These are phyloP conservation scores for Cutaneotrichosporon sp. DNA, from an alignment of 1,284 basidiomycete genomes.

Conservation along the genomic window DNA sequence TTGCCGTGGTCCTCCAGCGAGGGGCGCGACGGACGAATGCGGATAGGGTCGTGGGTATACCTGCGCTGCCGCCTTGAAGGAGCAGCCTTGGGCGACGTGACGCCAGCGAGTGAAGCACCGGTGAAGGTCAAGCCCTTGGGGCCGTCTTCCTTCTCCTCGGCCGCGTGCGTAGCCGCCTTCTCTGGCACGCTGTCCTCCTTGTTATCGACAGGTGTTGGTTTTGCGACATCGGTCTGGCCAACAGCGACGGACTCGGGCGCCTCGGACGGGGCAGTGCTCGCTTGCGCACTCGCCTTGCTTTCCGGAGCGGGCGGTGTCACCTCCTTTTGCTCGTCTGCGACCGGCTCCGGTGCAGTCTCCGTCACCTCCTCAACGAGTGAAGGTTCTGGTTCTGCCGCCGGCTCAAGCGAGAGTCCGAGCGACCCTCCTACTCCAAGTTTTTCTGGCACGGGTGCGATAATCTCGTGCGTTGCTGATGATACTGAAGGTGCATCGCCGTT, in stretches of 20 bases:
- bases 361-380: not conserved
- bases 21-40: slow-evolving; percentile 24
- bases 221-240: not conserved
- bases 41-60: slow-evolving; percentile 14
- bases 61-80: slow-evolving; percentile 6
- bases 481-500: slow-evolving; percentile 12
- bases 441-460: slow-evolving; percentile 16
- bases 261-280: not conserved
- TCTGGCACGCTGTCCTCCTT: not conserved
- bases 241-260: not conserved
- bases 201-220: not conserved
- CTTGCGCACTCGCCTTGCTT: not conserved
- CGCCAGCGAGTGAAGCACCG: slow-evolving; percentile 17
- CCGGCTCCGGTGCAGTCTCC: not conserved
- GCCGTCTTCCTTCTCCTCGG: not conserved
- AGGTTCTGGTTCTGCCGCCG: slow-evolving; percentile 11
- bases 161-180: not conserved
- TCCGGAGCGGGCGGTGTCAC: not conserved
- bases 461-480: slow-evolving; percentile 10
- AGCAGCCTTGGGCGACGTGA: slow-evolving; percentile 12
- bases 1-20: slow-evolving; percentile 21
- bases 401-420: slow-evolving; percentile 24
- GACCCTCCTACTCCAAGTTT: slow-evolving; percentile 13
- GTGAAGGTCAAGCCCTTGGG: slow-evolving; percentile 19
- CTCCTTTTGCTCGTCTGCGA: not conserved